phyloP scores from a whole-genome alignment of 352 stramenopile genomes.

The Thraustochytrium sp. region DNA sequence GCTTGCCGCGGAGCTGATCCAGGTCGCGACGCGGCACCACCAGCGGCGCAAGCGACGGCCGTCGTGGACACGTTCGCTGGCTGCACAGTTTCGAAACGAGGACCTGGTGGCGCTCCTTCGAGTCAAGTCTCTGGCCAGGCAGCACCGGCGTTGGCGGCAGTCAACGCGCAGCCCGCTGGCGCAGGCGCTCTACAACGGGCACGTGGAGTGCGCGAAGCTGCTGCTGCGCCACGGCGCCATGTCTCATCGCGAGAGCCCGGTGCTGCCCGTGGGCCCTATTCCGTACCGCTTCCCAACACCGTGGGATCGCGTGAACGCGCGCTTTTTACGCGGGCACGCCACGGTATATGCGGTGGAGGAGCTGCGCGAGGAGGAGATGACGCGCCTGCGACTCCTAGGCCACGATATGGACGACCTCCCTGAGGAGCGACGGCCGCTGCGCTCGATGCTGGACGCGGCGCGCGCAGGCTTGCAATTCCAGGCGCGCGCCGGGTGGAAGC shows the following conservation, averaged over 20 bases:
- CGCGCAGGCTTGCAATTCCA: neutral
- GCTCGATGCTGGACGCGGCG: neutral
- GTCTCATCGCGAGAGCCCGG: neutral
- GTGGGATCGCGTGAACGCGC: neutral
- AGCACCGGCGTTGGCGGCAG: slow-evolving; percentile 45
- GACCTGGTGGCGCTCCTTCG: slow-evolving; percentile 48
- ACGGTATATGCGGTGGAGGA: neutral
- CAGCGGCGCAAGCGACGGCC: neutral
- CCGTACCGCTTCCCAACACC: slow-evolving; percentile 20
- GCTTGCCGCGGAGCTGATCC: slow-evolving; percentile 50
- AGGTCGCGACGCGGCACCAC: slow-evolving; percentile 47
- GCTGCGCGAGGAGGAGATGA: neutral
- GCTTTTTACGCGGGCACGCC: neutral
- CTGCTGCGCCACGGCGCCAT: slow-evolving; percentile 17
- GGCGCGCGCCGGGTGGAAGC: neutral
- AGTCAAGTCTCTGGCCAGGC: slow-evolving; percentile 42
- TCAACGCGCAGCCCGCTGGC: slow-evolving; percentile 49
- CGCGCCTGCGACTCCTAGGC: neutral
- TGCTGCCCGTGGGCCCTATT: neutral
- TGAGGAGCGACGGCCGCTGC: neutral
- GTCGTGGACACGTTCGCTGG: slow-evolving; percentile 7
- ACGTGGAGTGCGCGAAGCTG: slow-evolving; percentile 42
- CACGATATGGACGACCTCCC: neutral
- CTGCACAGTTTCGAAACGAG: slow-evolving; percentile 46
- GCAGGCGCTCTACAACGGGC: slow-evolving; percentile 54